Evolutionary conservation across 2,329 filamentous ascomycete species (phyloP), one percentile per base, ranked within the genome.

Genomic region (Albophoma yamanashiensis): DNA sequence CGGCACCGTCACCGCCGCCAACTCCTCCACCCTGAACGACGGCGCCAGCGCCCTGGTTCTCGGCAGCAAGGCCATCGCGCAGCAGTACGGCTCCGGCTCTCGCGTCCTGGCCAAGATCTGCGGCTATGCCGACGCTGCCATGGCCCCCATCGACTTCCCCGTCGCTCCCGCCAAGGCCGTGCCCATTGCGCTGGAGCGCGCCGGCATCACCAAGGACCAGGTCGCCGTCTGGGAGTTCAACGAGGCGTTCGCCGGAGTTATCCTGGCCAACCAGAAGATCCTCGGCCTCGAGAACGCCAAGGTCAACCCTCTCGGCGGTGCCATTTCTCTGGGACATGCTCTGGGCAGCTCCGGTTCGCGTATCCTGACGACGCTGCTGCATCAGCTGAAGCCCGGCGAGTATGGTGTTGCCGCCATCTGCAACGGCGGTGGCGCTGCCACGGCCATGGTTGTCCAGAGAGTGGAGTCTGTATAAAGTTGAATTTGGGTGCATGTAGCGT

Each of bases 201-300:
- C 94, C 0, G 92, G 93, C 14, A 92, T 99, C 66, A 91, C 85
- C 64, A 91, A 92, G 75, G 89, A 95, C 55, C 89, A 97, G 73
- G 91, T 99, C 55, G 87, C 93, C 6, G 79, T 97, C 27, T 97
- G 94, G 93, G 94, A 97, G 74, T 96, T 99, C 75, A 99, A 99
- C 74, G 94, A 99, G 77, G 94, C 94, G 0, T 99, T 99, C 71
- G 93, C 94, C 36, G 91, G 90, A 5, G 92, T 97, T 38, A 94
- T 97, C 74, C 92, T 94, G 72, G 92, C 93, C 50, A 97, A 97
- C 70, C 88, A 91, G 69, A 92, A 96, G 87, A 92, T 95, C 63
- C 83, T 96, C 40, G 90, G 89, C 52, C 83, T 97, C 2, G 83
- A 92, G 64, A 81, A 83, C 55, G 90, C 90, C 47, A 88, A 85